Conservation (phyloP, 192 early-diverging fungal species). For the Coemansia sp. region DNA sequence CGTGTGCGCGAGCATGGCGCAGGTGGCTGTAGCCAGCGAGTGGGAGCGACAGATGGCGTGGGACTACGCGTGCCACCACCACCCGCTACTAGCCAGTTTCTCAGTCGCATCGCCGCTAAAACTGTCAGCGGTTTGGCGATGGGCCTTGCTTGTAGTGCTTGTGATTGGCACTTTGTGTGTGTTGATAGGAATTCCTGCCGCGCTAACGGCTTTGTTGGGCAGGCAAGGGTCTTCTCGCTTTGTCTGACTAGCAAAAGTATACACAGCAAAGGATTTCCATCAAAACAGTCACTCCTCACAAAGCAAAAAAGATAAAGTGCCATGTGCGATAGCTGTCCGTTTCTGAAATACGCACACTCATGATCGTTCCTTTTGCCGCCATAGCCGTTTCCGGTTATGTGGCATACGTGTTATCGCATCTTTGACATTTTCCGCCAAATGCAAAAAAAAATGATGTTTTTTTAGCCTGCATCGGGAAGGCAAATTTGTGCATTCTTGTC, state of each 20-base stretch:
- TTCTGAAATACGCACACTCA: neutral
- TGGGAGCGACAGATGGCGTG: conserved; percentile 40
- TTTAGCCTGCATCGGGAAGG: too few species aligned
- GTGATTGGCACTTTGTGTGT: conserved; percentile 26
- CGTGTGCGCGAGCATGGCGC: conserved; percentile 19
- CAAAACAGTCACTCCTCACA: neutral
- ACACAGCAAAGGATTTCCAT: neutral
- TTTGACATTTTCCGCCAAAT: neutral
- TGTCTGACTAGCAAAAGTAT: neutral
- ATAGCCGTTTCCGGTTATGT: neutral
- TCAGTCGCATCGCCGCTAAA: conserved; percentile 28
- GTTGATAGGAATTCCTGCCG: conserved; percentile 31
- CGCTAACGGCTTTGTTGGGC: conserved; percentile 34
- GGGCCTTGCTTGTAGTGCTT: conserved; percentile 29
- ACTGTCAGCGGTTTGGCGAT: conserved; percentile 39
- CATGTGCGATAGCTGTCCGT: neutral
- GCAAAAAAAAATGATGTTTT: neutral
- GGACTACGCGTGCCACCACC: conserved; percentile 49
- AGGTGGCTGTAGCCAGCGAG: conserved; percentile 21
- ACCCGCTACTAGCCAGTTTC: conserved; percentile 48
- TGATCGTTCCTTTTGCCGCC: neutral
- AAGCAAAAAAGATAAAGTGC: neutral
- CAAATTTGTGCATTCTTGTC: neutral
- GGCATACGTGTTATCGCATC: neutral
- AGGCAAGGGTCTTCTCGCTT: conserved; percentile 5